Percentiles rank a stretch among this genome's conserved stretches.
Evolutionary conservation across 2,329 filamentous ascomycete genomes (phyloP).

Genomic region (Alternaria sp.): DNA sequence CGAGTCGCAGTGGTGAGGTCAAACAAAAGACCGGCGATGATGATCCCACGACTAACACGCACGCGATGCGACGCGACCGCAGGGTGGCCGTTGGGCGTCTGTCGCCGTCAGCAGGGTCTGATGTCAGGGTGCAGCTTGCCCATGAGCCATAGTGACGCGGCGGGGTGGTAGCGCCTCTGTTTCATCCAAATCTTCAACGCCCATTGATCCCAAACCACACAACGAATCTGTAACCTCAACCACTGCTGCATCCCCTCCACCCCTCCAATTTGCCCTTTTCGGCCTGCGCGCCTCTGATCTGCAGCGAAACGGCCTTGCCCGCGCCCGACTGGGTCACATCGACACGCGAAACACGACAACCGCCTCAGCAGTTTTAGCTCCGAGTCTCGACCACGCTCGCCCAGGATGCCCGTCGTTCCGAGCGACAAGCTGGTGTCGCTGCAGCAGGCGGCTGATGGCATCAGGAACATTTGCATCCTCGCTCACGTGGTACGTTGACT

Average conservation of each 20-base stretch:
- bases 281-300: not conserved
- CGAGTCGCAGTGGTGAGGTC: not conserved
- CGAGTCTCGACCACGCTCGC: not conserved
- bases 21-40: not conserved
- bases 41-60: not conserved
- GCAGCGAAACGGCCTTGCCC: constrained; percentile 14
- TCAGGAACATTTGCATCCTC: constrained; percentile 70
- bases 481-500: constrained; percentile 18
- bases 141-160: constrained; percentile 14
- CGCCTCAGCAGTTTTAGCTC: not conserved
- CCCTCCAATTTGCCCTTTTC: constrained; percentile 5
- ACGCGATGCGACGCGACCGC: not conserved
- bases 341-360: constrained; percentile 5
- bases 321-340: not conserved
- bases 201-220: constrained; percentile 17
- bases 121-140: constrained; percentile 9
- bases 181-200: constrained; percentile 23
- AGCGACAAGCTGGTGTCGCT: constrained; percentile 89
- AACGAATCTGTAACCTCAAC: constrained; percentile 2
- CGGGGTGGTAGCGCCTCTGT: constrained; percentile 4
- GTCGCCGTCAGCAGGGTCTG: constrained; percentile 2
- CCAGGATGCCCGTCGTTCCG: constrained; percentile 84
- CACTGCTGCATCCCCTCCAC: constrained; percentile 9
- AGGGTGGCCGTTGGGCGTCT: not conserved
- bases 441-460: constrained; percentile 84